Percentiles rank a stretch among this genome's conserved stretches.
phyloP scores from a whole-genome alignment of 441 rosid genomes.

The Omphalea diandra region DNA sequence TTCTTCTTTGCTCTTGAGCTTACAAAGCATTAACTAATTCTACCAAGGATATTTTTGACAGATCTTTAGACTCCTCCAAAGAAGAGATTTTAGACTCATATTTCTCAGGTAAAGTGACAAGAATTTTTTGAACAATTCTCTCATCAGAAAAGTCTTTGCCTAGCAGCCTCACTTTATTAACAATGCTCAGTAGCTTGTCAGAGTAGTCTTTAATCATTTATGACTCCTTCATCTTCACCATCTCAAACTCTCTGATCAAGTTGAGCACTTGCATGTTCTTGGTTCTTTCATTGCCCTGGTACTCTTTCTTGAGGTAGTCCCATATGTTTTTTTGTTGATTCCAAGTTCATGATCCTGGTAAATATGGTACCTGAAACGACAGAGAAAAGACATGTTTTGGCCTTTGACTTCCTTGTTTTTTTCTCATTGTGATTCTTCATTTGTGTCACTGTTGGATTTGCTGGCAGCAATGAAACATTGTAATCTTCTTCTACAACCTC shows the following conservation, averaged over 20 bases:
- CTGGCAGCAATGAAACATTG: background rate
- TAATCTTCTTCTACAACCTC: constrained; percentile 7
- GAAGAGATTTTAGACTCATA: background rate
- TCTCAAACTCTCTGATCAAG: constrained; percentile 3
- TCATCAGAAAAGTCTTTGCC: background rate
- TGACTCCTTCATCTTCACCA: background rate
- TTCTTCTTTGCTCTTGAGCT: background rate
- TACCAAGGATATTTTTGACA: constrained; percentile 2
- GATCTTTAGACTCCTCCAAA: constrained; percentile 1
- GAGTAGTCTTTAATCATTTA: background rate
- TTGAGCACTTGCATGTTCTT: background rate
- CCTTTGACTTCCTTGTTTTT: constrained; percentile 9
- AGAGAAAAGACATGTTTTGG: constrained; percentile 10
- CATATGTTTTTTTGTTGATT: background rate
- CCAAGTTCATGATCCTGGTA: background rate
- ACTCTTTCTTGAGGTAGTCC: constrained; percentile 1
- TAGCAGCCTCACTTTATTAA: background rate
- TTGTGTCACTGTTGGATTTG: background rate
- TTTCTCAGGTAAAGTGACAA: background rate
- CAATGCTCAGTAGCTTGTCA: background rate
- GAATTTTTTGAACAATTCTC: background rate
- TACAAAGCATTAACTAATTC: constrained; percentile 2
- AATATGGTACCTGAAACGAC: constrained; percentile 4
- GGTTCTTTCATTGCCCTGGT: background rate
- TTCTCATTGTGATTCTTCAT: background rate